Percentiles rank a stretch among this genome's conserved stretches.
Evolutionary conservation across 805 yeast species (phyloP).

Genomic region (Hanseniaspora occidentalis): DNA sequence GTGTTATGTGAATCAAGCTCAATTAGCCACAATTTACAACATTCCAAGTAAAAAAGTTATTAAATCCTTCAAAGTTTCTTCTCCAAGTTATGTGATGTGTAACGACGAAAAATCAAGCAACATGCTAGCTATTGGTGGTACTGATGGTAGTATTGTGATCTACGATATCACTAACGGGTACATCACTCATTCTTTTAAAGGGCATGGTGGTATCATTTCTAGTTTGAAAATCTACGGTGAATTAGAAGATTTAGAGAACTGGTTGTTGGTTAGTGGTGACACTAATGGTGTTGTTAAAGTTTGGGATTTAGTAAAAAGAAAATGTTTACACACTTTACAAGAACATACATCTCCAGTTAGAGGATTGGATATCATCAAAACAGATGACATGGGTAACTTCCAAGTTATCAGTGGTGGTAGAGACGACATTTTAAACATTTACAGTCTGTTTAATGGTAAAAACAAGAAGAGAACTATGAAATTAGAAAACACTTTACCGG

Average conservation of each 20-base stretch:
- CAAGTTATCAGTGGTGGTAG: slow-evolving; percentile 74
- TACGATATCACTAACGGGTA: slow-evolving; percentile 87
- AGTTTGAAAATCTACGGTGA: slow-evolving; percentile 66
- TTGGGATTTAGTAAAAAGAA: slow-evolving; percentile 62
- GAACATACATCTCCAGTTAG: slow-evolving; percentile 83
- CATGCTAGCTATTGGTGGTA: slow-evolving; percentile 83
- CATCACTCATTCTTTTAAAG: slow-evolving; percentile 80
- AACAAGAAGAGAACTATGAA: slow-evolving; percentile 29
- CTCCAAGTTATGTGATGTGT: slow-evolving; percentile 72
- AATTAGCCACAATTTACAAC: slow-evolving; percentile 56
- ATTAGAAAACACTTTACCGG: slow-evolving; percentile 55
- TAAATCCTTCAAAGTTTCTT: slow-evolving; percentile 47
- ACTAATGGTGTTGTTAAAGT: slow-evolving; percentile 43
- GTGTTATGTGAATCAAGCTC: slow-evolving; percentile 72
- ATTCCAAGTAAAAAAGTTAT: slow-evolving; percentile 25
- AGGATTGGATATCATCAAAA: slow-evolving; percentile 52
- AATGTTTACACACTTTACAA: slow-evolving; percentile 44
- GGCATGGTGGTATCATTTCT: slow-evolving; percentile 85
- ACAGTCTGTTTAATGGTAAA: slow-evolving; percentile 37
- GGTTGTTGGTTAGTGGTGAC: slow-evolving; percentile 72
- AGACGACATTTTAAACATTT: slow-evolving; percentile 49
- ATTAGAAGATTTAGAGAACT: slow-evolving; percentile 42
- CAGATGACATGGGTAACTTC: slow-evolving; percentile 7
- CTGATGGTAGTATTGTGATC: slow-evolving; percentile 84
- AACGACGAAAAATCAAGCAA: slow-evolving; percentile 66